Conservation (phyloP, 768 basidiomycete species). For the Leccinum ochraceum region DNA sequence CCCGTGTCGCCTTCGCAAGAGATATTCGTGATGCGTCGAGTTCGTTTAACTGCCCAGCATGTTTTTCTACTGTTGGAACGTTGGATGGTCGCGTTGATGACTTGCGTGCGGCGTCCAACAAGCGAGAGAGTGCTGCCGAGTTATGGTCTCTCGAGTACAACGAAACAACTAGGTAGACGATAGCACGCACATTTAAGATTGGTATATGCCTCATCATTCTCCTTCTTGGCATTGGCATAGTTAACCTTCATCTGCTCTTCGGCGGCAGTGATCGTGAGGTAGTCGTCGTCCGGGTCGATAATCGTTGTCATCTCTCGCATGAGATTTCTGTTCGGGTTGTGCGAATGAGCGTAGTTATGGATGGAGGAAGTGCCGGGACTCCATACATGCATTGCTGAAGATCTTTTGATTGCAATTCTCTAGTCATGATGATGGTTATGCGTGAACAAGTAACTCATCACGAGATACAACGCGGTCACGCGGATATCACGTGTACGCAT, state of each 20-base stretch:
- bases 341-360: not conserved
- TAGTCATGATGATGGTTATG: slow-evolving; percentile 20
- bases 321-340: slow-evolving; percentile 49
- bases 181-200: slow-evolving; percentile 57
- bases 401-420: slow-evolving; percentile 34
- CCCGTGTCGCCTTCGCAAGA: slow-evolving; percentile 73
- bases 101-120: slow-evolving; percentile 66
- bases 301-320: slow-evolving; percentile 70
- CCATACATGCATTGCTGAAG: slow-evolving; percentile 38
- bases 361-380: not conserved
- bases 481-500: slow-evolving; percentile 24
- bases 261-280: slow-evolving; percentile 68
- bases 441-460: not conserved
- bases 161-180: not conserved
- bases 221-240: slow-evolving; percentile 59
- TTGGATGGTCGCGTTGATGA: slow-evolving; percentile 70
- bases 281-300: slow-evolving; percentile 80
- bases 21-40: slow-evolving; percentile 64
- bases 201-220: slow-evolving; percentile 64
- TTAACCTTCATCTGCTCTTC: slow-evolving; percentile 67
- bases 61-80: slow-evolving; percentile 67
- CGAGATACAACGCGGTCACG: slow-evolving; percentile 1
- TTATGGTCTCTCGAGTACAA: not conserved
- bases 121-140: slow-evolving; percentile 56
- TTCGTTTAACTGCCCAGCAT: slow-evolving; percentile 60